Evolutionary conservation across 768 basidiomycete genomes (phyloP).

Genomic region (Suillus fuscotomentosus): DNA sequence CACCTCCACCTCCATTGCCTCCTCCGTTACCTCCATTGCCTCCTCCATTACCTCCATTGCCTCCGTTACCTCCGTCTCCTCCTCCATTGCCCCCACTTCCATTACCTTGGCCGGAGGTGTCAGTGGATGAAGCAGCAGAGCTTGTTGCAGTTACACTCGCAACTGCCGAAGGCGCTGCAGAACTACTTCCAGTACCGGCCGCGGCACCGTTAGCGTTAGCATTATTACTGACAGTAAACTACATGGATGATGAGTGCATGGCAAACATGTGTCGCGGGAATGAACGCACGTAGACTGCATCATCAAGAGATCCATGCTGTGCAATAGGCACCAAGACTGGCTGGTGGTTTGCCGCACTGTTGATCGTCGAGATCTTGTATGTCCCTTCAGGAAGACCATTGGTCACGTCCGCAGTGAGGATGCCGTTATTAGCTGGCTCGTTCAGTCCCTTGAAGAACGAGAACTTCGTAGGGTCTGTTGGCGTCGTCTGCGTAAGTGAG

Average conservation of each 20-base stretch:
- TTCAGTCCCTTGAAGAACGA: slow-evolving; percentile 56
- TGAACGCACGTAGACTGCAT: slow-evolving; percentile 54
- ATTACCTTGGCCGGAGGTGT: background rate
- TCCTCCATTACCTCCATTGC: slow-evolving; percentile 8
- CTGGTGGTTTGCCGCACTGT: slow-evolving; percentile 56
- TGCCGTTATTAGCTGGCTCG: slow-evolving; percentile 42
- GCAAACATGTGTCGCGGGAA: slow-evolving; percentile 5
- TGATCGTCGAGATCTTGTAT: slow-evolving; percentile 61
- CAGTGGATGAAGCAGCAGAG: slow-evolving; percentile 4
- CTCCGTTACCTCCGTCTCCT: slow-evolving; percentile 5
- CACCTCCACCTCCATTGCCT: slow-evolving; percentile 6
- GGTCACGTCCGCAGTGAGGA: slow-evolving; percentile 49
- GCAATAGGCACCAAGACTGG: slow-evolving; percentile 57
- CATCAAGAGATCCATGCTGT: slow-evolving; percentile 61
- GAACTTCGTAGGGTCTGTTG: slow-evolving; percentile 51
- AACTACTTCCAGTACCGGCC: slow-evolving; percentile 7
- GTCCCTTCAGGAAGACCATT: slow-evolving; percentile 55
- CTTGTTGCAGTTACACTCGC: background rate
- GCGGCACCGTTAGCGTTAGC: background rate
- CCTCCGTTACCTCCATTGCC: slow-evolving; percentile 2
- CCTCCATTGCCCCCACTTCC: slow-evolving; percentile 7
- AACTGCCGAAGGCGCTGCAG: slow-evolving; percentile 3
- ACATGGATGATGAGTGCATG: slow-evolving; percentile 9
- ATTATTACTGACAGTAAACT: slow-evolving; percentile 34
- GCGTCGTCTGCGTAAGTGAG: slow-evolving; percentile 41